Evolutionary conservation across 495 filamentous ascomycete species (phyloP), one percentile per base, ranked within the genome.

Genomic region (Aspergillus sclerotioniger): DNA sequence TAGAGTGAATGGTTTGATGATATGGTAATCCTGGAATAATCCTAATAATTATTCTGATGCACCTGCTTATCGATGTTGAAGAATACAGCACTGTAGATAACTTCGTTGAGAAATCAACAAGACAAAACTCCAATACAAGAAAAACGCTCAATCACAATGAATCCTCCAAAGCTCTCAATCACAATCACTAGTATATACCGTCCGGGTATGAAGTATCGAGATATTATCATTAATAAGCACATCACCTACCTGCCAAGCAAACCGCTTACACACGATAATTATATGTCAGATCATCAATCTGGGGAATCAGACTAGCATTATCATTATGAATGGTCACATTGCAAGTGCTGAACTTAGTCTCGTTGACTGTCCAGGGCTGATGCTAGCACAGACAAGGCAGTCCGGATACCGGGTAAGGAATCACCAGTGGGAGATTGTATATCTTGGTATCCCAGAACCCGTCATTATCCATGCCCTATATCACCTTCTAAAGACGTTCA

Each of bases 171-270:
- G 58, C 53, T 81, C 78, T 48, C 80, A 59, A 53, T 80, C 72
- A 53, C 68, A 71, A 17, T 70, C 65, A 20, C 63, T 71, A 0
- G 54, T 60, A 67, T 76, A 83, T 12, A 74, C 73, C 21, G 75
- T 81, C 17, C 80, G 60, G 6, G 80, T 82, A 60, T 85, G 80
- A 63, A 84, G 62, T 64, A 81, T 77, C 7, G 75, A 59, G 4
- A 74, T 62, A 50, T 85, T 84, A 61, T 84, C 83, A 54, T 60
- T 79, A 10, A 86, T 64, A 15, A 86, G 58, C 32, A 83, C n/a
- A 66, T 86, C 82, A 0, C 81, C 82, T 59, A 77, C 71, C 49
- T 81, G 68, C 82, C 80, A 84, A 10, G 61, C 48, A 61, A 70
- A 75, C 56, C 75, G 60, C 61, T 77, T 55, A 68, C 72, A 84